phyloP scores from a whole-genome alignment of 108 stramenopile species.

The Conticribra guillardii region DNA sequence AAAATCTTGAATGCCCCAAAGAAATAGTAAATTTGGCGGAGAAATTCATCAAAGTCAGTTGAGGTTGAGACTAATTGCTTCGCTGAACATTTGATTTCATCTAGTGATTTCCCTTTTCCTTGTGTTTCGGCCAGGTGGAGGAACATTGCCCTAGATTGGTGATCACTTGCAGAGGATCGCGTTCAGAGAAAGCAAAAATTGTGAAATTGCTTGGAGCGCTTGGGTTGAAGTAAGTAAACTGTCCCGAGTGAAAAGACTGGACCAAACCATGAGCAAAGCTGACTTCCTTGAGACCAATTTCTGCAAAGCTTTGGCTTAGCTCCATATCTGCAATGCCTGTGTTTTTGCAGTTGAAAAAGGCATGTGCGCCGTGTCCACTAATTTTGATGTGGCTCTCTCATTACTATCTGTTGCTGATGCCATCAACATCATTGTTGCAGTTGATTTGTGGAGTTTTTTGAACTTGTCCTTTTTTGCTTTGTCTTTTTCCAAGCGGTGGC shows the following conservation, averaged over 20 bases:
- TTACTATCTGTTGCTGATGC: not conserved
- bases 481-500: not conserved
- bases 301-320: not conserved
- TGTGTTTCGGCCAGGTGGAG: not conserved
- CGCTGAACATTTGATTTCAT: no score
- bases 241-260: slow-evolving; percentile 1
- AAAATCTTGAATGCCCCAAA: no score
- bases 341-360: slow-evolving; percentile 2
- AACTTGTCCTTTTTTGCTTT: slow-evolving; percentile 8
- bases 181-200: slow-evolving; percentile 18
- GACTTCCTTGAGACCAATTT: not conserved
- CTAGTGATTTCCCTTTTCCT: not conserved
- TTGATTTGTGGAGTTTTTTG: slow-evolving; percentile 8
- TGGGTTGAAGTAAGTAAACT: not conserved
- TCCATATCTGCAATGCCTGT: not conserved
- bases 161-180: not conserved
- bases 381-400: not conserved
- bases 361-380: not conserved
- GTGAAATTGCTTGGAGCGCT: slow-evolving; percentile 28
- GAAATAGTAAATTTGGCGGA: no score
- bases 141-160: slow-evolving; percentile 1
- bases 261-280: slow-evolving; percentile 1
- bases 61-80: no score
- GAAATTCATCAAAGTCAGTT: no score
- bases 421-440: not conserved